Percentiles rank a stretch among this genome's conserved stretches.
These are phyloP conservation scores for Malus hybrid DNA, from an alignment of 331 rosid species.

Conservation along the genomic window DNA sequence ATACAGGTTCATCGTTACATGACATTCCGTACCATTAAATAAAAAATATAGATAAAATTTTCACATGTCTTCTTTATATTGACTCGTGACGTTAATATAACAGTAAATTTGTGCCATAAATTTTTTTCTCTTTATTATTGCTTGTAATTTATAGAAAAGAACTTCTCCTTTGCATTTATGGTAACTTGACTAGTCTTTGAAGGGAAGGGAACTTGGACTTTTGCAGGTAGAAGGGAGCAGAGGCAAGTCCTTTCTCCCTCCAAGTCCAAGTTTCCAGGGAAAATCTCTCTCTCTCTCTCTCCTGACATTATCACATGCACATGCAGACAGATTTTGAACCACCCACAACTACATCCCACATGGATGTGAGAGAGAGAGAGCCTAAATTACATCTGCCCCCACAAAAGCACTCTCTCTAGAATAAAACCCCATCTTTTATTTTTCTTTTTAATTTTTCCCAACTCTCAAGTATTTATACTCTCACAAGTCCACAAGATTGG, in stretches of 20 bases:
- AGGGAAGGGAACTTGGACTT: too few species aligned
- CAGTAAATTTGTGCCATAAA: rapidly evolving
- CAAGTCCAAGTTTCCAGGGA: too few species aligned
- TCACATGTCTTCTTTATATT: too few species aligned
- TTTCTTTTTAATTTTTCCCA: not conserved
- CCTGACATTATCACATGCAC: constrained; percentile 87
- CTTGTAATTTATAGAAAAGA: too few species aligned
- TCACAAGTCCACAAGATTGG: constrained; percentile 17
- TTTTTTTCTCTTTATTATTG: too few species aligned
- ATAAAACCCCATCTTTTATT: not conserved
- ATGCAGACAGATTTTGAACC: constrained; percentile 42
- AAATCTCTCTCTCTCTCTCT: not conserved
- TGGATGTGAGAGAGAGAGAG: constrained; percentile 22
- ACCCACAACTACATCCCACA: constrained; percentile 50
- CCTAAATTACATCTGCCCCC: constrained; percentile 28
- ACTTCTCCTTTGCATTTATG: too few species aligned
- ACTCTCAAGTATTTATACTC: constrained; percentile 12
- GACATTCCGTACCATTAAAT: rapidly evolving
- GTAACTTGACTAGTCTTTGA: too few species aligned
- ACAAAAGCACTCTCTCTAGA: too few species aligned
- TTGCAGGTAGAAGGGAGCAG: too few species aligned
- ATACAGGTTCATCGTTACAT: rapidly evolving
- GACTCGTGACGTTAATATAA: too few species aligned
- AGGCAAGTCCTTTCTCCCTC: too few species aligned
- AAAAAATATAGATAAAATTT: too few species aligned